Base-by-base conservation (phyloP, 2,329 filamentous ascomycete species). In the Claviceps monticola region DNA sequence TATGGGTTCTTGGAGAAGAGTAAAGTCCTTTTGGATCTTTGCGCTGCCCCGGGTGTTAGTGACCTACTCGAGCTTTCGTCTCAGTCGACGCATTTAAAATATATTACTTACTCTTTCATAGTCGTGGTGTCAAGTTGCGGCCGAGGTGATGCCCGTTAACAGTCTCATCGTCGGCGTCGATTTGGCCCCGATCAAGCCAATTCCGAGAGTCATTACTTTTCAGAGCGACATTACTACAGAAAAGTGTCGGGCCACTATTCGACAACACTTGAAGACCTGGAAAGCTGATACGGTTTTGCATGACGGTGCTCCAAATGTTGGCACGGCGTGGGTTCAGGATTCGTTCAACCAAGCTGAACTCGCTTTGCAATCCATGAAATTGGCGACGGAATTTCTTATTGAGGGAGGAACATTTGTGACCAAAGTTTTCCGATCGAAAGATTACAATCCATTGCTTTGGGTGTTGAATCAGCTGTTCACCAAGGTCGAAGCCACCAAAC, bases 191-290 rank as follows among this genome's bases (percentile, higher is more conserved):
- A 98, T 98, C 69, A 97, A 97, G 68, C 78, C 93, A 13, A 97
- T 98, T 56, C 89, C 93, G 48, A 83, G 85, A 68, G 87, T 89
- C 59, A 97, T 96, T 60, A 88, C 86, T 57, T 97, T 97, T 71
- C 91, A 97, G 70, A 89, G 86, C 74, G 93, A 98, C 67, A 98
- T 98, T 62, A 98, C 93, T 1, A 95, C 90, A 46, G 90, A 96
- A 58, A 95, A 96, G 68, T 96, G 90, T 66, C 83, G 93, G 57
- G 83, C 89, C 6, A 96, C 88, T 1, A 87, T 98, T 56, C 78
- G 89, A 62, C 79, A 84, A 54, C 90, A 98, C 63, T 71, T 98
- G 48, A 97, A 97, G 71, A 90, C 88, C 11, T 91, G 88, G 86
- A 97, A 97, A 67, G 90, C 88, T 19, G 93, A 98, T 66, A 88